Evolutionary conservation across 768 basidiomycete species (phyloP), one percentile per base, ranked within the genome.

Genomic region (Strobilomyces echinocephalus): DNA sequence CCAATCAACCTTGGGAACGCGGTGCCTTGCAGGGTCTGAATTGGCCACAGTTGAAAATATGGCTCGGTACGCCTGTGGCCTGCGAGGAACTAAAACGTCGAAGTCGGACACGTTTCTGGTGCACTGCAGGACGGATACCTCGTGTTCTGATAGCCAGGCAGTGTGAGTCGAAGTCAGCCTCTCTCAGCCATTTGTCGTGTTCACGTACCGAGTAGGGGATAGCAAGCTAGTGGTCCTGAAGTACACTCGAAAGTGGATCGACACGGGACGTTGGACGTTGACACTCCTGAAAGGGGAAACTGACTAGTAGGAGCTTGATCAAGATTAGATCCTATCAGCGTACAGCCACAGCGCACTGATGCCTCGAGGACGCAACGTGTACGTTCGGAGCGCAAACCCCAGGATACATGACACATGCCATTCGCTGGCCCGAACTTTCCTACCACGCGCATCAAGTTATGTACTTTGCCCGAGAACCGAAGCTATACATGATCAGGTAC

Each of bases 301-400:
- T 6, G 30, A 30, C 30, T 30, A 30, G n/a, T 24, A 24, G 30
- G 30, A 30, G 30, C 30, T 30, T 15, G 35, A 15, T 24, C 24
- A 24, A 34, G 24, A 46, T 24, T 9, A 36, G 31, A 47, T 53
- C 24, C 24, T 36, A 40, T 50, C 30, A 26, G 5, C 2, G 11
- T 48, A 63, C 34, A 59, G 63, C 64, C 63, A 66, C 62, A 41
- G 10, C 38, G 3, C 26, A 28, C n/a, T 39, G 50, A 46, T 46
- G 56, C 64, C 64, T 66, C 64, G 54, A 60, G 64, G 64, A 44
- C 42, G 18, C 49, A 60, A 65, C 61, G 54, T 63, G 56, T 40
- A 24, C 24, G 9, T 35, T 49, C 31, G 15, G 39, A 59, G 21
- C 46, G 33, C 45, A 30, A 34, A 34, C 21, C 20, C 24, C 31